Evolutionary conservation across 495 filamentous ascomycete species (phyloP).

Genomic region (Aspergillus avenaceus): DNA sequence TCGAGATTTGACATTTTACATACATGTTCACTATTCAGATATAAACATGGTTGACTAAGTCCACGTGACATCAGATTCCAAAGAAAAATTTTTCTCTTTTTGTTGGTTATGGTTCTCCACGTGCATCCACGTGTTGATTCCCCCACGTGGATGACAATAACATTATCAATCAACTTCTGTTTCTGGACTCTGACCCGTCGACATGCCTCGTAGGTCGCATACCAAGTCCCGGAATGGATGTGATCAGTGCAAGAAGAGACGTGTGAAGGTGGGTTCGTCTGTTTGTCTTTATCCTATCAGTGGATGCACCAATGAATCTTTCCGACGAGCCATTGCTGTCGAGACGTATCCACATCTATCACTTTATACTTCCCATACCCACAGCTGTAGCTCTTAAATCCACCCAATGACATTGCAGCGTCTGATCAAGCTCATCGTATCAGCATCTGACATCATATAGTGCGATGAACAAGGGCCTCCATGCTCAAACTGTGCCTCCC

Average conservation of each 20-base stretch:
- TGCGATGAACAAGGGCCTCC: constrained; percentile 44
- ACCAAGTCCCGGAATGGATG: constrained; percentile 57
- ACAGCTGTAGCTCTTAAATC: no score
- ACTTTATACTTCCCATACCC: no score
- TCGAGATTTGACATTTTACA: background rate
- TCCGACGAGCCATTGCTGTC: no score
- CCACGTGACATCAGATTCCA: background rate
- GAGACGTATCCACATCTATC: no score
- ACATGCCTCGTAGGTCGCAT: constrained; percentile 40
- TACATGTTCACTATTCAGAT: no score
- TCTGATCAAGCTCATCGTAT: no score
- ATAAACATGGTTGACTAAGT: background rate
- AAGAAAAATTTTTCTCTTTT: background rate
- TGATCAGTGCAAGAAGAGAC: constrained; percentile 53
- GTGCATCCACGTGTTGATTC: background rate
- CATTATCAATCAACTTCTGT: background rate
- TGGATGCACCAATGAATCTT: no score
- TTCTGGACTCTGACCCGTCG: background rate
- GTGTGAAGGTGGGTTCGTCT: constrained; percentile 44
- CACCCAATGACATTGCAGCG: no score
- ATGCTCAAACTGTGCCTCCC: constrained; percentile 40
- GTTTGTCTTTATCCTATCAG: no score
- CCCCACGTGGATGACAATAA: background rate
- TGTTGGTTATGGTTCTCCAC: background rate
- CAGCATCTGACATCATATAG: constrained; percentile 24